Percentiles rank a stretch among this genome's conserved stretches.
Evolutionary conservation across 306 rosid species (phyloP).

Genomic region (Quercus alba): DNA sequence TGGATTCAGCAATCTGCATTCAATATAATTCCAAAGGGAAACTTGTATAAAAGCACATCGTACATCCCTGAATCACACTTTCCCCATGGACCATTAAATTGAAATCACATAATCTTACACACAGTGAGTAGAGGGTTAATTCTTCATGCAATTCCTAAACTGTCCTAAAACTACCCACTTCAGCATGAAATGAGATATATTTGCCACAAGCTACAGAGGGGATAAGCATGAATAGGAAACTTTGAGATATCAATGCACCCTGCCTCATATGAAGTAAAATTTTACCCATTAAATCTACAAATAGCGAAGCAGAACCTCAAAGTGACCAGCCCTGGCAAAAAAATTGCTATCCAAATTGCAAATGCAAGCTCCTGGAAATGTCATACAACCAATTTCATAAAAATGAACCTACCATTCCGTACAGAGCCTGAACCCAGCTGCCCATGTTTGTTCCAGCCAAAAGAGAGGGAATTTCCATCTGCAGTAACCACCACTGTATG

Average conservation of each 20-base stretch:
- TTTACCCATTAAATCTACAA: neutral
- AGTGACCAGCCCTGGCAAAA: constrained; percentile 11
- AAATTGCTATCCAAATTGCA: constrained; percentile 11
- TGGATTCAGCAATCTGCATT: neutral
- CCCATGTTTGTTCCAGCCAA: constrained; percentile 99
- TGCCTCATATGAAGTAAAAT: neutral
- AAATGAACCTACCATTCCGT: constrained; percentile 58
- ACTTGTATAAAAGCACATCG: neutral
- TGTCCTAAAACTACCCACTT: neutral
- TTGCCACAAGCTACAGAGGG: neutral
- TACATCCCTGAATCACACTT: neutral
- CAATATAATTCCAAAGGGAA: neutral
- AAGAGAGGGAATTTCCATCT: constrained; percentile 81
- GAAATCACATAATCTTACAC: neutral
- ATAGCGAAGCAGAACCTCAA: neutral
- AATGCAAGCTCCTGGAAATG: neutral
- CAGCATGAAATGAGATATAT: neutral
- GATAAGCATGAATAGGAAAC: neutral
- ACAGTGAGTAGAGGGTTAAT: neutral
- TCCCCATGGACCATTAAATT: neutral
- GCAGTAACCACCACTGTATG: constrained; percentile 84
- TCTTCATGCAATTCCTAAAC: neutral
- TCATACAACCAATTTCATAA: neutral
- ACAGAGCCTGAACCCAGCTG: constrained; percentile 86
- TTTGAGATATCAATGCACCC: neutral